These are phyloP conservation scores for Paxillus ammoniavirescens DNA, from an alignment of 768 basidiomycete species.

Conservation along the genomic window DNA sequence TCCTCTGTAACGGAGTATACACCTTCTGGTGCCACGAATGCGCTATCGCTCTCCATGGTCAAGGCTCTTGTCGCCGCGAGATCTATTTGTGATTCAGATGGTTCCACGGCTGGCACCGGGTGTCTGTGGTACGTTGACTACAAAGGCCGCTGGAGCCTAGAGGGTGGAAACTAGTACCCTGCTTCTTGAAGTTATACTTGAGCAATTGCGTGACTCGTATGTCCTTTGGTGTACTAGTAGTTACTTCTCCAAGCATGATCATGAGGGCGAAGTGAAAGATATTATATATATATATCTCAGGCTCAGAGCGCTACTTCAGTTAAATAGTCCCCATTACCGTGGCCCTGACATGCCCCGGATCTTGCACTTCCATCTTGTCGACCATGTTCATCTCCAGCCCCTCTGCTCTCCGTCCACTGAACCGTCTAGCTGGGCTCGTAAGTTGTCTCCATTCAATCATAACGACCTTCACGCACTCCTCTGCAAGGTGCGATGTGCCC, in stretches of 20 bases:
- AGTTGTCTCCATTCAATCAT: slow-evolving; percentile 2
- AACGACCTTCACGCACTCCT: neutral
- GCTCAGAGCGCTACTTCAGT: too few relatives aligned
- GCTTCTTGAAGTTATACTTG: too few relatives aligned
- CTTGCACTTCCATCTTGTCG: slow-evolving; percentile 19
- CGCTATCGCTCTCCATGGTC: slow-evolving; percentile 76
- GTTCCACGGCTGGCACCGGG: neutral
- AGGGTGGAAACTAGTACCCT: too few relatives aligned
- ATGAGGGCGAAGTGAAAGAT: too few relatives aligned
- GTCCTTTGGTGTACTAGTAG: too few relatives aligned
- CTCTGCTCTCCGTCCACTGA: slow-evolving; percentile 16
- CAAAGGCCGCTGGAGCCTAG: too few relatives aligned
- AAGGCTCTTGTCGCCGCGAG: slow-evolving; percentile 1
- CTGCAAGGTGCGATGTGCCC: slow-evolving; percentile 3
- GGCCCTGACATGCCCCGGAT: slow-evolving; percentile 20
- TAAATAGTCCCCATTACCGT: neutral
- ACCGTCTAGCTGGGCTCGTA: slow-evolving; percentile 19
- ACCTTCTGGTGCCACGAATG: slow-evolving; percentile 87
- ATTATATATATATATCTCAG: too few relatives aligned
- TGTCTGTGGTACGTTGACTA: neutral
- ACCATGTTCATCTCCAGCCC: slow-evolving; percentile 22
- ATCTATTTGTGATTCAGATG: neutral
- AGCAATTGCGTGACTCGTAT: too few relatives aligned
- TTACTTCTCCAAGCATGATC: too few relatives aligned
- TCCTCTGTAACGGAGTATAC: slow-evolving; percentile 89